Base-by-base conservation (phyloP, 208 protist species). In the Phytomonas sp. region DNA sequence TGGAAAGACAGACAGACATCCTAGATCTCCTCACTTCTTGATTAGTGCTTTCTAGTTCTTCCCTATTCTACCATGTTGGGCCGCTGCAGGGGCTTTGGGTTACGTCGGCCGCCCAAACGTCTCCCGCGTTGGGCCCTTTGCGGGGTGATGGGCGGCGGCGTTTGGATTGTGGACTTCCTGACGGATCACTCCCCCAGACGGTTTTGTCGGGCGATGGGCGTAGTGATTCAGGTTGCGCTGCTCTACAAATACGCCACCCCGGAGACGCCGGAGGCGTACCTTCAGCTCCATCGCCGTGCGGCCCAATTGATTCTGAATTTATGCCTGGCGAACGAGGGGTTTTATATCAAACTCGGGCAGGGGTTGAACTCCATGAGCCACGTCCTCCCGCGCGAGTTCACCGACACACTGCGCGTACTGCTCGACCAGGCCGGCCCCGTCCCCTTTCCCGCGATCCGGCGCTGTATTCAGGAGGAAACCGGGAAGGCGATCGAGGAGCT, bases 341-440 rank as follows among this genome's bases (percentile, higher is more conserved):
- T 95, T 30, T 97, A 97, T 79, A 91, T 95, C 69, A 95, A 97
- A 66, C 63, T 95, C 4, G 92, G 92, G 3, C 92, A 97, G 61
- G 80, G 74, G 0, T 72, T 97, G n/a, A 89, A 91, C 45, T 75
- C 89, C 23, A 82, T 97, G 82, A 95, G 84, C 62, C 92, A 97
- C 75, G 79, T 97, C 2, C 81, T 97, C 11, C 92, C 92, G 4
- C 71, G 67, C 26, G 86, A 94, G 70, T 97, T 94, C 82, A 89
- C 78, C 23, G 76, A 97, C 0, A 67, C 72, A 3, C 69, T 97
- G 29, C 76, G 75, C 33, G 88, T 92, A 32, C 76, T 97, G 59
- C 82, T 93, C 6, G 88, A 94, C 68, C 72, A 82, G 11, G 88
- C 90, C 4, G 78, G 80, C 32, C 71, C 75, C 5, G 84, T 90